Evolutionary conservation across 2,329 filamentous ascomycete species (phyloP).

Genomic region (Botryotinia globosa): DNA sequence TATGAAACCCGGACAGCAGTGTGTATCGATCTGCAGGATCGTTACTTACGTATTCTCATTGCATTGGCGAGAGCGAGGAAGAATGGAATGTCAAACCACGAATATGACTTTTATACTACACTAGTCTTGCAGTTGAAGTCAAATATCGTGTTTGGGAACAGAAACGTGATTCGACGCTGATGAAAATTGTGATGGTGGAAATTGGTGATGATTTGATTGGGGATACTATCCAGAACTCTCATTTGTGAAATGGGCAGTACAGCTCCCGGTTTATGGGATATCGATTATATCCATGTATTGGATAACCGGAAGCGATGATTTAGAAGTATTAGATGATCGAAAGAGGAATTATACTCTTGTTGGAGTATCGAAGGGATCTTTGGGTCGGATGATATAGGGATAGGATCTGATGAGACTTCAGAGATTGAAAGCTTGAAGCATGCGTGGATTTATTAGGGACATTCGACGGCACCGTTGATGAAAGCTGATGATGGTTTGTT

Average conservation of each 20-base stretch:
- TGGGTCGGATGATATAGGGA: conserved; percentile 40
- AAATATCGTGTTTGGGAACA: not conserved
- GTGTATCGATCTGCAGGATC: not conserved
- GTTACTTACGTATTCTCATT: not conserved
- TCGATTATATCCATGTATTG: conserved; percentile 38
- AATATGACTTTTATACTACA: not conserved
- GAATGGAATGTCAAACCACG: not conserved
- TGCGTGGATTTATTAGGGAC: conserved; percentile 58
- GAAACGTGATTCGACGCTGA: not conserved
- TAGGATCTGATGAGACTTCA: conserved; percentile 49
- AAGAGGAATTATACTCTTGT: conserved; percentile 45
- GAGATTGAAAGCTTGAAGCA: conserved; percentile 53
- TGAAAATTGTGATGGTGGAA: not conserved
- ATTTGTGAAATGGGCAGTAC: not conserved
- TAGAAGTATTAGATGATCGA: conserved; percentile 44
- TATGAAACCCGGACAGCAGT: not conserved
- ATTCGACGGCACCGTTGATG: conserved; percentile 52
- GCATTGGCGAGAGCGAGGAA: not conserved
- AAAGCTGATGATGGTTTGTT: conserved; percentile 41
- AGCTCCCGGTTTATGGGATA: not conserved
- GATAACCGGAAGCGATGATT: conserved; percentile 44
- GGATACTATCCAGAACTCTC: not conserved
- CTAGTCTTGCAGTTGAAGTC: not conserved
- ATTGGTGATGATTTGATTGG: not conserved
- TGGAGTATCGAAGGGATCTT: conserved; percentile 44